Base-by-base conservation (phyloP, 176 grass and related monocot species). In the Thalia dealbata region DNA sequence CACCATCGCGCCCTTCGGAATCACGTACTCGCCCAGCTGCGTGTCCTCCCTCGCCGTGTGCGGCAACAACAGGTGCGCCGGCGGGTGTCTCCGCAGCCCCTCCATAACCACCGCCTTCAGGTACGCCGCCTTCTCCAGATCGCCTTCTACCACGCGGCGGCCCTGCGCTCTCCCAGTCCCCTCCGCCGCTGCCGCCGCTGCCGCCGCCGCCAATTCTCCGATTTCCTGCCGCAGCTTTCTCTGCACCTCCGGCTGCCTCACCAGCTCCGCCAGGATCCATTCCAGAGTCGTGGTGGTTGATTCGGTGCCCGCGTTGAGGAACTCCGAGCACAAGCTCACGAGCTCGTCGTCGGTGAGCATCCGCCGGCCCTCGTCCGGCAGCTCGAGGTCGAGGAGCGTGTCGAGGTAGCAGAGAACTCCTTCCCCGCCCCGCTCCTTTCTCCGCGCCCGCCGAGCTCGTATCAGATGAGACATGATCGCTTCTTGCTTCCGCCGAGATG, bases 381-480 rank as follows among this genome's bases (percentile, higher is more conserved):
- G 26, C 61, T 28, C 61, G 12, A 64, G 25, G 61, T 64, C 26
- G 21, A 64, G 12, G 0, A 64, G 61, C 0, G 61, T 25, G 26
- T 64, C 61, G 12, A 24, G 8, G 52, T 22, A 30, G 2, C 2
- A 9, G 10, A 14, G 72, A 48, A 4, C 6, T 48, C 11, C 45
- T 48, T 9, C 45, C 45, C 11, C 45, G 29, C 58, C 72, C 32
- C 59, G 50, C 18, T 24, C 48, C 14, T 32, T 18, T 52, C 67
- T 84, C 61, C 48, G 48, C 54, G 77, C 80, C 15, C 80, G 71
- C 0, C 80, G 52, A 0, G 52, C 62, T 19, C 65, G 22, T 35
- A 90, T 86, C 6, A 90, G 15, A 0, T 77, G 87, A 48, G 22
- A 86, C 44, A 26, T 67, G 74, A 19, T 86, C 61, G 1, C 6